phyloP scores from a whole-genome alignment of 345 rosid species.

The Populus euphratica region DNA sequence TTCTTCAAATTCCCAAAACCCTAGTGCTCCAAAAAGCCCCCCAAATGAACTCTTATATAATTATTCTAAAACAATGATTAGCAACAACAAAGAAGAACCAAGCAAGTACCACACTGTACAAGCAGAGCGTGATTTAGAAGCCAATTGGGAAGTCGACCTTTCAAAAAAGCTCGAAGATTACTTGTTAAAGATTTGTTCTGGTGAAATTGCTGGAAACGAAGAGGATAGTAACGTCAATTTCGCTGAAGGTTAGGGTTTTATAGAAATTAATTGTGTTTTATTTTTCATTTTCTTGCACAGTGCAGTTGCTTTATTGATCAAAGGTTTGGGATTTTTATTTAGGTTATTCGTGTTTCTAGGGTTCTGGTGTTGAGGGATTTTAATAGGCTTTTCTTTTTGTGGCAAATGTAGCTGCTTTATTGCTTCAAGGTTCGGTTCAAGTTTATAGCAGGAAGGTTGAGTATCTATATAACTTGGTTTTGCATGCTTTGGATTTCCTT shows the following conservation, averaged over 20 bases:
- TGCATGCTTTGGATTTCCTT: slow-evolving; percentile 91
- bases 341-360: neutral
- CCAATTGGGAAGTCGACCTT: slow-evolving; percentile 93
- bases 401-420: slow-evolving; percentile 75
- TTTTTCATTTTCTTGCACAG: neutral
- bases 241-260: slow-evolving; percentile 67
- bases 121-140: slow-evolving; percentile 80
- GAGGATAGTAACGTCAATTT: slow-evolving; percentile 62
- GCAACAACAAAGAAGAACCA: slow-evolving; percentile 24
- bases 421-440: slow-evolving; percentile 96
- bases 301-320: neutral
- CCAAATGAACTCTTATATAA: neutral
- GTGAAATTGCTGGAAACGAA: slow-evolving; percentile 56
- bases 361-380: neutral
- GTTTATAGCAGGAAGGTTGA: slow-evolving; percentile 97
- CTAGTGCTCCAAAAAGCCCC: slow-evolving; percentile 5
- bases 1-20: slow-evolving; percentile 5
- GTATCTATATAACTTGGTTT: slow-evolving; percentile 81
- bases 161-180: slow-evolving; percentile 84
- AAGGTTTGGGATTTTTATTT: neutral
- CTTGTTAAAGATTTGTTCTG: slow-evolving; percentile 77
- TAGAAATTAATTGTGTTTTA: neutral
- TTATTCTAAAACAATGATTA: slow-evolving; percentile 23
- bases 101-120: slow-evolving; percentile 56
- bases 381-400: slow-evolving; percentile 1